These are phyloP conservation scores for Pseudevernia furfuracea DNA, from an alignment of 495 filamentous ascomycete species.

Conservation along the genomic window DNA sequence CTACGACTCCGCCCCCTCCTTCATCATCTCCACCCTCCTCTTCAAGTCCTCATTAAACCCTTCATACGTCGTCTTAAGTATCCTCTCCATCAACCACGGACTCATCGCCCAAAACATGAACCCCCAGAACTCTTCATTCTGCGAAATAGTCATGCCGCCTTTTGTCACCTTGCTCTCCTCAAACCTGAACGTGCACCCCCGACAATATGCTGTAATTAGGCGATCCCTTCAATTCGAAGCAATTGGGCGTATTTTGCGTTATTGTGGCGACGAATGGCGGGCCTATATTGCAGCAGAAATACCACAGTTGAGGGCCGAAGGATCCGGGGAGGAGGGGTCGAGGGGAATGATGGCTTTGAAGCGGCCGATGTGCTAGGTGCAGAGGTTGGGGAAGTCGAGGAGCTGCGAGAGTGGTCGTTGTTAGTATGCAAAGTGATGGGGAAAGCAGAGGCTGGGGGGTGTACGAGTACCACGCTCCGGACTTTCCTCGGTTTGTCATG, in stretches of 20 bases:
- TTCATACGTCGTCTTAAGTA: background rate
- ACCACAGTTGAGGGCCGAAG: background rate
- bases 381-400: background rate
- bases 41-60: constrained; percentile 11
- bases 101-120: background rate
- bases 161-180: background rate
- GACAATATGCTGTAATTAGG: background rate
- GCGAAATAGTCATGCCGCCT: background rate
- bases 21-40: background rate
- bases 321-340: background rate
- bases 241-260: background rate
- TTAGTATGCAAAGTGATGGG: background rate
- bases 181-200: background rate
- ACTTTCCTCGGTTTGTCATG: background rate
- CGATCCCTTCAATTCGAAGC: background rate
- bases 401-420: background rate
- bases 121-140: background rate
- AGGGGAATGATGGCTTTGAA: background rate
- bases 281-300: background rate
- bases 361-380: background rate
- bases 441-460: background rate
- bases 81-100: background rate
- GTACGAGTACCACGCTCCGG: background rate
- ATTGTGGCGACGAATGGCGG: background rate
- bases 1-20: background rate